Evolutionary conservation across 2,329 filamentous ascomycete species (phyloP), one percentile per base, ranked within the genome.

Genomic region (Phoma sp.): DNA sequence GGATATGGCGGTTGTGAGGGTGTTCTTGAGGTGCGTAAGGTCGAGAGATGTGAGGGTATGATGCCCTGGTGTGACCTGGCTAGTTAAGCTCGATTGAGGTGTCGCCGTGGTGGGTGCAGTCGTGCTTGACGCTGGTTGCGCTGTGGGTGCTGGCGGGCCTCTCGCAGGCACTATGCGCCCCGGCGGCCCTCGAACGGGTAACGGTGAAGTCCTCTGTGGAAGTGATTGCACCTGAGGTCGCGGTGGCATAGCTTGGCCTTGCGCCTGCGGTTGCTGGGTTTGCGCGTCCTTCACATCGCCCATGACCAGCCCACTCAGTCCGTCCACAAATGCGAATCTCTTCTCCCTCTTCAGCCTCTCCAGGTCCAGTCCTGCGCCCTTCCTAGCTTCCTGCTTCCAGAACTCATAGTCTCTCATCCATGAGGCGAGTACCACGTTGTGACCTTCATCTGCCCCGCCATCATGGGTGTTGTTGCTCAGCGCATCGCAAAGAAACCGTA

Each of bases 331-430:
- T 38, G 80, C 77, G 65, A 96, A 88, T 46, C 82, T 83, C 29
- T 83, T 83, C 57, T 84, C 82, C 32, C 80, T 80, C 48, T 77
- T 74, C 4, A 88, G 73, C 6, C 81, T 81, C 17, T 88, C 84
- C 45, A 95, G 78, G 74, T 96, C 91, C 43, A 95, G 70, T 2
- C 90, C 90, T 84, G 62, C 89, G 69, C 92, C 75, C 74, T 88
- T 88, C 48, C 85, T 83, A 2, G 83, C 83, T 44, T 90, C 88
- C 3, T 88, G 84, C 59, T 80, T 86, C 92, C 92, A 97, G 71
- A 96, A 96, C 1, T 84, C 79, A 60, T 83, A 84, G 66, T 94
- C 89, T 57, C 91, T 84, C 76, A 96, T 78, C 76, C 95, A 96
- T 77, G 90, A 96, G 54, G 95, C 86, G 3, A 97, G 80, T 3